phyloP scores from a whole-genome alignment of 2,329 filamentous ascomycete genomes.

The Cladosporium sp. region DNA sequence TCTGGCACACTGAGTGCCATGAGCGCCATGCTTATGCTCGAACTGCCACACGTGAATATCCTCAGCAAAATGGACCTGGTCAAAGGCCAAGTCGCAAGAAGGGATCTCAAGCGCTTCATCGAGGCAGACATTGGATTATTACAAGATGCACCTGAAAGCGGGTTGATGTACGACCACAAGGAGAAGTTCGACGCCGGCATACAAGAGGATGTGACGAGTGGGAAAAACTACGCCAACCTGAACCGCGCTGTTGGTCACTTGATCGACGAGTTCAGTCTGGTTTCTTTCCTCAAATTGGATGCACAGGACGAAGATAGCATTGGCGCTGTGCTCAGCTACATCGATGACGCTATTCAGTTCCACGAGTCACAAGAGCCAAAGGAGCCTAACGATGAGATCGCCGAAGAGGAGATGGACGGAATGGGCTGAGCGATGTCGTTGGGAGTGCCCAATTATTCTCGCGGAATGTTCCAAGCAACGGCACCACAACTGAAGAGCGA shows the following conservation, averaged over 20 bases:
- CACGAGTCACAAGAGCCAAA: slow-evolving; percentile 90
- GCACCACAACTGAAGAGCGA: background rate
- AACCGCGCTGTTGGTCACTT: slow-evolving; percentile 85
- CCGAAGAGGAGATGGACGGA: slow-evolving; percentile 54
- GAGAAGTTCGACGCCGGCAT: slow-evolving; percentile 47
- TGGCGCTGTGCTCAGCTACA: slow-evolving; percentile 77
- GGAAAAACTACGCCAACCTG: slow-evolving; percentile 73
- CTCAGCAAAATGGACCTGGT: slow-evolving; percentile 97
- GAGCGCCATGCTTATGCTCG: slow-evolving; percentile 98
- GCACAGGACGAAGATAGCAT: slow-evolving; percentile 91
- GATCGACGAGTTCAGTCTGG: slow-evolving; percentile 98
- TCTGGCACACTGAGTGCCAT: slow-evolving; percentile 92
- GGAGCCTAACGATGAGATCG: slow-evolving; percentile 59
- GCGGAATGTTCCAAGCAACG: background rate
- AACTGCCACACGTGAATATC: slow-evolving; percentile 94
- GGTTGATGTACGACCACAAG: slow-evolving; percentile 36
- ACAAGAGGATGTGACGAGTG: slow-evolving; percentile 59
- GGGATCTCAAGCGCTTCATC: slow-evolving; percentile 84
- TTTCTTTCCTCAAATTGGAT: slow-evolving; percentile 88
- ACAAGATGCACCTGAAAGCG: slow-evolving; percentile 68
- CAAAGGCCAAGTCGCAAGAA: slow-evolving; percentile 80
- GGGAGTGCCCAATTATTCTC: background rate
- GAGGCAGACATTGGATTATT: slow-evolving; percentile 80
- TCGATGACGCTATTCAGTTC: slow-evolving; percentile 90
- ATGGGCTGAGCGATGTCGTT: slow-evolving; percentile 37